phyloP scores from a whole-genome alignment of 2,329 filamentous ascomycete genomes.

The Emergomyces africanus region DNA sequence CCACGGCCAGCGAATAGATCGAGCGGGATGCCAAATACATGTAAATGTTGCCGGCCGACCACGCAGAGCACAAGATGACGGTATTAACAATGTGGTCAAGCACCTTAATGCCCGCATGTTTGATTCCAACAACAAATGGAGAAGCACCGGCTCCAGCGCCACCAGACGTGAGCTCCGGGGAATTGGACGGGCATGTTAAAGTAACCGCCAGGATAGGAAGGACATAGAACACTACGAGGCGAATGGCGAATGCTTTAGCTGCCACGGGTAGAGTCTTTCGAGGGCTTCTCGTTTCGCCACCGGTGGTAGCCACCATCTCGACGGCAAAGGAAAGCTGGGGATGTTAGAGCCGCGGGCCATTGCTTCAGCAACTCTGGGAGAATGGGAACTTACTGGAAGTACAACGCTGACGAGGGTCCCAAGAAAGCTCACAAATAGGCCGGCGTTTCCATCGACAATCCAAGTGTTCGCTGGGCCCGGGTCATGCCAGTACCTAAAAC shows the following conservation, averaged over 20 bases:
- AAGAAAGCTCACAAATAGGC: conserved; percentile 44
- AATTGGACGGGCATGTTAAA: conserved; percentile 29
- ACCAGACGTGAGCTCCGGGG: conserved; percentile 16
- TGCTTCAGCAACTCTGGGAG: neutral
- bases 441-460: conserved; percentile 20
- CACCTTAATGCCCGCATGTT: conserved; percentile 31
- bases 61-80: conserved; percentile 28
- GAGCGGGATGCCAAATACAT: conserved; percentile 25
- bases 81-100: conserved; percentile 29
- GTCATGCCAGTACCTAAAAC: conserved; percentile 38
- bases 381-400: neutral
- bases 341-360: conserved; percentile 28
- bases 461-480: conserved; percentile 34
- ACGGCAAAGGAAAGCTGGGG: conserved; percentile 39
- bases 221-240: conserved; percentile 30
- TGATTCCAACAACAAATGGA: conserved; percentile 42
- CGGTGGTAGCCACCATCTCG: conserved; percentile 37
- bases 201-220: conserved; percentile 22
- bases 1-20: conserved; percentile 26
- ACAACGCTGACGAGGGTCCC: conserved; percentile 11
- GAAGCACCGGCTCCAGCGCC: conserved; percentile 30
- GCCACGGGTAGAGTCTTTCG: conserved; percentile 29
- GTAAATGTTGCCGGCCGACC: conserved; percentile 32
- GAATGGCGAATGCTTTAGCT: conserved; percentile 33
- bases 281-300: conserved; percentile 37